Evolutionary conservation across 352 stramenopile species (phyloP).

Genomic region (Elongisporangium anandrum): DNA sequence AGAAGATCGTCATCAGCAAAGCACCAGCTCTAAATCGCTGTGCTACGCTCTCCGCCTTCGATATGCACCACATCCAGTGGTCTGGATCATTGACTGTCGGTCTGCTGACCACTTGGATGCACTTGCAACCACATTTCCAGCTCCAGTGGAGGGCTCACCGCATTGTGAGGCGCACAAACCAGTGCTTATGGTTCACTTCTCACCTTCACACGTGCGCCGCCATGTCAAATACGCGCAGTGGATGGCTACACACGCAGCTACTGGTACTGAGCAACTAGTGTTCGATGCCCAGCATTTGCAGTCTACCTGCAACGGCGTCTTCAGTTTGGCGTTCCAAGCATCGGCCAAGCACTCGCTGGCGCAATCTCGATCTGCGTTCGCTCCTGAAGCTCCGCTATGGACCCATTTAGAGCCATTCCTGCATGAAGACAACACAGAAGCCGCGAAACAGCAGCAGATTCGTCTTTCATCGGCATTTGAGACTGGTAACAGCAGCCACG

Average conservation of each 20-base stretch:
- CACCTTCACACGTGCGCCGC: constrained; percentile 18
- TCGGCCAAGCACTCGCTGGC: constrained; percentile 26
- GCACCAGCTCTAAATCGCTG: constrained; percentile 3
- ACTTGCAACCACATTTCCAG: constrained; percentile 17
- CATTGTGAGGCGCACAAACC: constrained; percentile 30
- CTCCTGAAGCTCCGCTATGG: background rate
- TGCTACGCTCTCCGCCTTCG: constrained; percentile 27
- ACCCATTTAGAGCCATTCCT: background rate
- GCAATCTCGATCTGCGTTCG: background rate
- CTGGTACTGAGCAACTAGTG: constrained; percentile 33
- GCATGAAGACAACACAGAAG: background rate
- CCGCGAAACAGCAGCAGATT: background rate
- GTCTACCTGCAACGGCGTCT: constrained; percentile 26
- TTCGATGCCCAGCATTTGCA: constrained; percentile 39
- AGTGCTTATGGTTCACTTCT: constrained; percentile 53
- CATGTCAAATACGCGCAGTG: constrained; percentile 10
- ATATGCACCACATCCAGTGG: constrained; percentile 23
- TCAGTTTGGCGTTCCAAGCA: constrained; percentile 48
- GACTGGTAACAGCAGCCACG: background rate
- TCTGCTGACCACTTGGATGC: constrained; percentile 18
- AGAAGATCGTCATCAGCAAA: constrained; percentile 12
- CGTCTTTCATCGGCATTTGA: constrained; percentile 1
- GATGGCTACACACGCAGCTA: background rate
- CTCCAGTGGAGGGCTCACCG: background rate
- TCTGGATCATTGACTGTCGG: constrained; percentile 60